Evolutionary conservation across 768 basidiomycete species (phyloP).

Genomic region (Pleurotus eryngii): DNA sequence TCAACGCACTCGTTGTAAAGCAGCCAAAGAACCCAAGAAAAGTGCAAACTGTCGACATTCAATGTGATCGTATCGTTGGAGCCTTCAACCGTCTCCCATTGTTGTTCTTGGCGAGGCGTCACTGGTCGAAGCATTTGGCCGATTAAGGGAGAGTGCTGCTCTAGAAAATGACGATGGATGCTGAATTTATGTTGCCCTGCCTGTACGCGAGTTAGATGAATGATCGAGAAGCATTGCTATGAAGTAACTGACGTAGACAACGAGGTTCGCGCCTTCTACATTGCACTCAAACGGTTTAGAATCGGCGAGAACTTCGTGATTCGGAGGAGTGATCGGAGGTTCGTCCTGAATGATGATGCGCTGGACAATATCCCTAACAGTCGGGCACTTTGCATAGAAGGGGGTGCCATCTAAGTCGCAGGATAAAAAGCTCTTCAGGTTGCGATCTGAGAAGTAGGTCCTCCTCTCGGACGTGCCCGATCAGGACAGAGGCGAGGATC

Average conservation of each 20-base stretch:
- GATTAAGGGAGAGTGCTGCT: not conserved
- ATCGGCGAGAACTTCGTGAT: not conserved
- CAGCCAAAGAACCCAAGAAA: not conserved
- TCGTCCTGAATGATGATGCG: not conserved
- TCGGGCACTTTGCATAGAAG: not conserved
- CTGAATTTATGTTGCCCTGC: not conserved
- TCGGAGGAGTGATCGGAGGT: not conserved
- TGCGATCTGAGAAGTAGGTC: not conserved
- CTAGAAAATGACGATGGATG: not conserved
- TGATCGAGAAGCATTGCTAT: not conserved
- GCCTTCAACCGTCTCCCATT: not conserved
- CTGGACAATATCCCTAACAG: not conserved
- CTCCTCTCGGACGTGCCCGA: not conserved
- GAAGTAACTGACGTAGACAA: not conserved
- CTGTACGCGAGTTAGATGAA: not conserved
- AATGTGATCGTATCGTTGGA: not conserved
- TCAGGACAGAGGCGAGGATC: not conserved
- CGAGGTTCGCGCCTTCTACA: not conserved
- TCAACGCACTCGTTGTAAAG: not conserved
- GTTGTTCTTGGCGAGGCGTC: not conserved
- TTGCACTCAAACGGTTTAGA: not conserved
- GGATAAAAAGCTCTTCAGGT: too few species aligned
- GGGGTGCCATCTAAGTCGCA: too few species aligned
- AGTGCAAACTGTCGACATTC: not conserved
- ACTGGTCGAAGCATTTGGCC: not conserved